Percentiles rank a stretch among this genome's conserved stretches.
Conservation (phyloP, 1,284 basidiomycete genomes). For the Trametes pubescens region DNA sequence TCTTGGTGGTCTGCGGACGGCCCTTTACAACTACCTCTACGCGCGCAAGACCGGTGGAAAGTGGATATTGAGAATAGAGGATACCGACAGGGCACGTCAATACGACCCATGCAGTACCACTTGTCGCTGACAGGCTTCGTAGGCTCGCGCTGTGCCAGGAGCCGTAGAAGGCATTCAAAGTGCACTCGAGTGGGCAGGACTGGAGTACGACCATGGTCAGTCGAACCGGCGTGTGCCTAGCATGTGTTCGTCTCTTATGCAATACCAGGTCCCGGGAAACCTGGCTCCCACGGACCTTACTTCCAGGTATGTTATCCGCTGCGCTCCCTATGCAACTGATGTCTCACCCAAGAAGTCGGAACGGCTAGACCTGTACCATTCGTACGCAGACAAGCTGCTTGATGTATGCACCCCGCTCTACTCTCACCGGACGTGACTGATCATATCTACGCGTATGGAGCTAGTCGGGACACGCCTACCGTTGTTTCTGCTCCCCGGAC, state of each 20-base stretch:
- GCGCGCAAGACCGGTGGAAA: slow-evolving; percentile 84
- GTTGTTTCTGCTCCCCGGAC: slow-evolving; percentile 90
- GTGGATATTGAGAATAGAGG: slow-evolving; percentile 94
- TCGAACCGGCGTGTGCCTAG: slow-evolving; percentile 1
- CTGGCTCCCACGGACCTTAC: slow-evolving; percentile 81
- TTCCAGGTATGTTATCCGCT: slow-evolving; percentile 67
- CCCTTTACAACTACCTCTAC: slow-evolving; percentile 92
- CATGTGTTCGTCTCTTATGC: slow-evolving; percentile 11
- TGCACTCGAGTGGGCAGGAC: slow-evolving; percentile 91
- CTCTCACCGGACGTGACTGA: not conserved
- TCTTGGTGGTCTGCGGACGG: slow-evolving; percentile 95
- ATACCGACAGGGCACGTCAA: slow-evolving; percentile 84
- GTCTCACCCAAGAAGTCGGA: slow-evolving; percentile 70
- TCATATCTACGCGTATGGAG: slow-evolving; percentile 7
- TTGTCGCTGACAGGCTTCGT: not conserved
- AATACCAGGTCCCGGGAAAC: slow-evolving; percentile 74
- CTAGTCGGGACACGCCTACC: slow-evolving; percentile 89
- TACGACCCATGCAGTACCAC: not conserved
- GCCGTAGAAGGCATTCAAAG: slow-evolving; percentile 83
- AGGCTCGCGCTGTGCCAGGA: slow-evolving; percentile 85
- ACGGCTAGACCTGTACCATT: slow-evolving; percentile 84
- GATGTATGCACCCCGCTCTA: slow-evolving; percentile 56
- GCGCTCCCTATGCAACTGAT: not conserved
- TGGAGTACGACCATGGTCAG: slow-evolving; percentile 91
- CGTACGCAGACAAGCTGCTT: slow-evolving; percentile 78